phyloP scores from a whole-genome alignment of 2,329 filamentous ascomycete species.

The Teratosphaeria epicoccoides region DNA sequence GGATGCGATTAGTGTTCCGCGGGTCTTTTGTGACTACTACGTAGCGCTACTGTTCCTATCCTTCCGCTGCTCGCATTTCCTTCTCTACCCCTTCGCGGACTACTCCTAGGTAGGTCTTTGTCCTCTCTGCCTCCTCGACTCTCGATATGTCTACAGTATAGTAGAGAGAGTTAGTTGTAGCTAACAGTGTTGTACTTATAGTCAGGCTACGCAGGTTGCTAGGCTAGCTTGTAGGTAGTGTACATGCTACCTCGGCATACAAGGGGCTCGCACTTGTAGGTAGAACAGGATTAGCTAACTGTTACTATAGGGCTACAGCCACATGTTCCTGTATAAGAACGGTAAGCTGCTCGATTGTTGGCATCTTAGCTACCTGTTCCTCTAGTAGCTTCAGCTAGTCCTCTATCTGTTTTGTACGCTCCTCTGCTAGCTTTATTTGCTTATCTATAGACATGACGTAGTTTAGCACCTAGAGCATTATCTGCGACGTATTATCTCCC shows the following conservation, averaged over 20 bases:
- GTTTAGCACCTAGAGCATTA: not conserved
- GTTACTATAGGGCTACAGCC: not conserved
- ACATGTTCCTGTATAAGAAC: conserved; percentile 4
- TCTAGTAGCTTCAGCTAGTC: not conserved
- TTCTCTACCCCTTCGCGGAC: conserved; percentile 4
- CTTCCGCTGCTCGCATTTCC: conserved; percentile 2
- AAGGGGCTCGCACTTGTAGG: not conserved
- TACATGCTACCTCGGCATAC: conserved; percentile 3
- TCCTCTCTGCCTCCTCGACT: conserved; percentile 6
- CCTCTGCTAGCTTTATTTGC: not conserved
- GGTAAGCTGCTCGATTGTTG: not conserved
- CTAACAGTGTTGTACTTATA: conserved; percentile 1
- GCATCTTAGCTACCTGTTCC: not conserved
- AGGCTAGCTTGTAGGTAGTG: conserved; percentile 2
- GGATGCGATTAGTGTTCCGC: not conserved
- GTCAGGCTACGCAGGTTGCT: conserved; percentile 4
- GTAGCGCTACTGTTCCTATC: conserved; percentile 1
- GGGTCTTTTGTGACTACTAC: conserved; percentile 7
- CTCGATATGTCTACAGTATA: conserved; percentile 5
- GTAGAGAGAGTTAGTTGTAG: conserved; percentile 4
- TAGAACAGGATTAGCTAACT: not conserved
- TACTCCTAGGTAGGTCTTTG: conserved; percentile 1
- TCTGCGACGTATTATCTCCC: not conserved
- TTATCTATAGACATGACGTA: not conserved
- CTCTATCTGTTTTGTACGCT: not conserved